Evolutionary conservation across 495 filamentous ascomycete species (phyloP).

Genomic region (Xylaria intraflava): DNA sequence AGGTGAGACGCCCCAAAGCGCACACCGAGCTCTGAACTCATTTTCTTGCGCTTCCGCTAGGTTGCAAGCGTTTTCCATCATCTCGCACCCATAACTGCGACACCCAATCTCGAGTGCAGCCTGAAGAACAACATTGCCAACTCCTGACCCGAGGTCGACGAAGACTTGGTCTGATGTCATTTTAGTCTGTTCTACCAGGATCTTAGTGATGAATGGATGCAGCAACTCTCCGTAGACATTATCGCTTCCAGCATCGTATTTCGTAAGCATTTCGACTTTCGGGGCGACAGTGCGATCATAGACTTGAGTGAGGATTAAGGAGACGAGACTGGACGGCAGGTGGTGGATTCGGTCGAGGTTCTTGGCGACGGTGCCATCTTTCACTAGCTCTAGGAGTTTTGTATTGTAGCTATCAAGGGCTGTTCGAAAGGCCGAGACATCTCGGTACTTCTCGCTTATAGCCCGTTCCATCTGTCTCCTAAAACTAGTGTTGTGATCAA

Average conservation of each 20-base stretch:
- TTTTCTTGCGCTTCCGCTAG: slow-evolving; percentile 79
- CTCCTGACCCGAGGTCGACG: slow-evolving; percentile 89
- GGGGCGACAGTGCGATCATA: slow-evolving; percentile 91
- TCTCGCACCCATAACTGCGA: slow-evolving; percentile 93
- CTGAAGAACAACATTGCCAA: slow-evolving; percentile 91
- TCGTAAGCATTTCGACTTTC: slow-evolving; percentile 68
- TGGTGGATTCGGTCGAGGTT: slow-evolving; percentile 59
- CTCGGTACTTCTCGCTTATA: slow-evolving; percentile 53
- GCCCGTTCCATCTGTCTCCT: slow-evolving; percentile 64
- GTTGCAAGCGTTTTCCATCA: slow-evolving; percentile 81
- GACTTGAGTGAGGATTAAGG: slow-evolving; percentile 77
- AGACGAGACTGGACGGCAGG: slow-evolving; percentile 62
- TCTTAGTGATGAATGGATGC: slow-evolving; percentile 70
- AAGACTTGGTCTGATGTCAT: slow-evolving; percentile 78
- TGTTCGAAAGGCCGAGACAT: slow-evolving; percentile 59
- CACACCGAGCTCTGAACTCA: slow-evolving; percentile 78
- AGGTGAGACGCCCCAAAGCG: slow-evolving; percentile 77
- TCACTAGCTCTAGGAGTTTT: slow-evolving; percentile 50
- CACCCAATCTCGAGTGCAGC: slow-evolving; percentile 90
- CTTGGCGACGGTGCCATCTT: slow-evolving; percentile 59
- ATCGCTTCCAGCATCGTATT: slow-evolving; percentile 80
- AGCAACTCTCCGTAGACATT: slow-evolving; percentile 93
- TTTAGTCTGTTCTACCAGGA: slow-evolving; percentile 66
- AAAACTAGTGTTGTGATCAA: slow-evolving; percentile 66
- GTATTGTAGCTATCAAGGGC: slow-evolving; percentile 72